These are phyloP conservation scores for Colletotrichum endophyticum DNA, from an alignment of 2,329 filamentous ascomycete genomes.

Conservation along the genomic window DNA sequence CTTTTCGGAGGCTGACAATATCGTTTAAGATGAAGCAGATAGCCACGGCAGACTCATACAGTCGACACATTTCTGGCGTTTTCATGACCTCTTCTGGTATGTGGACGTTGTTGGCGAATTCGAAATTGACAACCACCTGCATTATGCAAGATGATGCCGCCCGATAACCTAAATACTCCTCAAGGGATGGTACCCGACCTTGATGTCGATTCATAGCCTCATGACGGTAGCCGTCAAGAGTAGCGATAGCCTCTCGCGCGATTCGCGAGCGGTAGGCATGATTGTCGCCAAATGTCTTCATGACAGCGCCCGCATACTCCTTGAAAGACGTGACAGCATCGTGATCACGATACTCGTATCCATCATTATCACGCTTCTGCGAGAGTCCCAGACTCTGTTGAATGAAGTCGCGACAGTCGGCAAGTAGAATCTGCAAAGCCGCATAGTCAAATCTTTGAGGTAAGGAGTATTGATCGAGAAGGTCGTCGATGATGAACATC, in stretches of 20 bases:
- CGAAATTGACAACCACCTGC: constrained; percentile 1
- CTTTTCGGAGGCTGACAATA: constrained; percentile 2
- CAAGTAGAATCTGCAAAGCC: not conserved
- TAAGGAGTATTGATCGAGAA: constrained; percentile 9
- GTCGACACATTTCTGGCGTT: not conserved
- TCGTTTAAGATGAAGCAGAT: constrained; percentile 1
- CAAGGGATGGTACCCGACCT: not conserved
- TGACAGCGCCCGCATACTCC: not conserved
- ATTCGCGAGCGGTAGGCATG: not conserved
- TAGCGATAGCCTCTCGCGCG: not conserved
- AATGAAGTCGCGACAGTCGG: constrained; percentile 6
- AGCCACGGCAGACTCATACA: not conserved
- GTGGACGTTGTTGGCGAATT: not conserved
- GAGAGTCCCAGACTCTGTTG: not conserved
- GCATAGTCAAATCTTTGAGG: constrained; percentile 1
- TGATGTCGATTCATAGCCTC: constrained; percentile 6
- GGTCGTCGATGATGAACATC: constrained; percentile 14
- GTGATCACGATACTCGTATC: not conserved
- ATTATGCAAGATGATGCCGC: constrained; percentile 6
- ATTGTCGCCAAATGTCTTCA: not conserved
- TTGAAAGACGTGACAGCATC: not conserved
- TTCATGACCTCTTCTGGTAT: constrained; percentile 2
- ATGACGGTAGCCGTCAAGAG: not conserved
- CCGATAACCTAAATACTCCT: not conserved
- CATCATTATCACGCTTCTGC: not conserved